Evolutionary conservation across 495 filamentous ascomycete species (phyloP), one percentile per base, ranked within the genome.

Genomic region (Copromyces sp.): DNA sequence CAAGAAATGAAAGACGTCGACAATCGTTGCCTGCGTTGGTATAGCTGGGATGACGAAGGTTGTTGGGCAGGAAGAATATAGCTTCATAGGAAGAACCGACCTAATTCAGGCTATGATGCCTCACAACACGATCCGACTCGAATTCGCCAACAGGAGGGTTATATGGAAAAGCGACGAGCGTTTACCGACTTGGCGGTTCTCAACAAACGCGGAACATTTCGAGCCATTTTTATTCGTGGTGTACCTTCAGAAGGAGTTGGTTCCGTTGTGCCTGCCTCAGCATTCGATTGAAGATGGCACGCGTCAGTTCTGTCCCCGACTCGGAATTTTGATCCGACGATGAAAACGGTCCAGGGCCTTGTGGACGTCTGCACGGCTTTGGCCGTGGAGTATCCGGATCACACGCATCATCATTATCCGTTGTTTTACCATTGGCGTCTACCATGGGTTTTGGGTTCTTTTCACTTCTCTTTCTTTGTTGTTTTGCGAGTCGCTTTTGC

Each of bases 1-100:
- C 76, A 89, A 85, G 80, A 88, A 88, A 78, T 89, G 74, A 81
- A 68, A 29, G 14, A 68, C 12, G 38, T 69, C 53, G 24, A 61
- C 12, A 16, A 61, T 35, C 53, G 14, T 61, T 35, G 35, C 53
- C 29, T n/a, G 41, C 16, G 69, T 59, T 41, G 14, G 68, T 8
- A 41, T 39, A 29, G 68, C 29, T 17, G 53, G 53, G 53, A 61
- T 61, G 53, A 61, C 53, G 53, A 61, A 35, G 16, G 29, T 6
- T 61, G 53, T 35, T 35, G 12, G 24, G 11, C 29, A 35, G 29
- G 53, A 61, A 16, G 53, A 32, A 32, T 7, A 35, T 61, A 29
- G 53, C 53, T 61, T 32, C 53, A 35, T 35, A 35, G 35, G 35
- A 61, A 61, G 14, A 61, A 61, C 53, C 29, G 29, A 61, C 53